Conservation (phyloP, 371 early-diverging fungal species). For the Rhizopus delemar region DNA sequence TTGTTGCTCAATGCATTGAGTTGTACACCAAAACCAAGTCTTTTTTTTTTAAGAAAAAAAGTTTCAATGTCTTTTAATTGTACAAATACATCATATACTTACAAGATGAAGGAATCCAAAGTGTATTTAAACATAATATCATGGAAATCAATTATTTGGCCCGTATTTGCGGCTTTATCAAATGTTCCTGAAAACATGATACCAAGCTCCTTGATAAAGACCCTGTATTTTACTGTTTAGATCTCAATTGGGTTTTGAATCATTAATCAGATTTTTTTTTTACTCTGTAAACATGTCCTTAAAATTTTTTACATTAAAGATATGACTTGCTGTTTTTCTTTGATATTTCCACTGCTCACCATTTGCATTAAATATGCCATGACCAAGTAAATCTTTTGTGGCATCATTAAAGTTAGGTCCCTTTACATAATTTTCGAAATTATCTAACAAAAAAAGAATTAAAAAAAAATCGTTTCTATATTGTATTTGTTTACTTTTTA, state of each 20-base stretch:
- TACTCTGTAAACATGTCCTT: constrained; percentile 53
- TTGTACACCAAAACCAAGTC: constrained; percentile 53
- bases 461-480: not conserved
- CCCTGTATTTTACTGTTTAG: constrained; percentile 15
- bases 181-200: constrained; percentile 27
- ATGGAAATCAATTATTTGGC: constrained; percentile 57
- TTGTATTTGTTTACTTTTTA: constrained; percentile 24
- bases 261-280: not conserved
- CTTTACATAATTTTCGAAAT: constrained; percentile 36
- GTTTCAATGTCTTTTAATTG: constrained; percentile 9
- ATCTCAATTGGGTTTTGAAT: not conserved
- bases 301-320: constrained; percentile 57
- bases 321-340: constrained; percentile 46
- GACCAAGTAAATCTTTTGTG: constrained; percentile 28
- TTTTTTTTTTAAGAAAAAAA: constrained; percentile 1
- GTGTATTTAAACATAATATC: constrained; percentile 62
- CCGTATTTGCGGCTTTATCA: constrained; percentile 32
- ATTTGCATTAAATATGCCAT: constrained; percentile 46
- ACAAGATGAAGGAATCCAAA: constrained; percentile 58
- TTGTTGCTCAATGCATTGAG: constrained; percentile 35
- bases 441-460: constrained; percentile 11
- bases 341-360: constrained; percentile 48
- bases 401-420: constrained; percentile 29
- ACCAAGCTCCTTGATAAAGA: constrained; percentile 37
- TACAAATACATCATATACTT: constrained; percentile 17